Evolutionary conservation across 306 rosid species (phyloP).

Genomic region (Geum urbanum): DNA sequence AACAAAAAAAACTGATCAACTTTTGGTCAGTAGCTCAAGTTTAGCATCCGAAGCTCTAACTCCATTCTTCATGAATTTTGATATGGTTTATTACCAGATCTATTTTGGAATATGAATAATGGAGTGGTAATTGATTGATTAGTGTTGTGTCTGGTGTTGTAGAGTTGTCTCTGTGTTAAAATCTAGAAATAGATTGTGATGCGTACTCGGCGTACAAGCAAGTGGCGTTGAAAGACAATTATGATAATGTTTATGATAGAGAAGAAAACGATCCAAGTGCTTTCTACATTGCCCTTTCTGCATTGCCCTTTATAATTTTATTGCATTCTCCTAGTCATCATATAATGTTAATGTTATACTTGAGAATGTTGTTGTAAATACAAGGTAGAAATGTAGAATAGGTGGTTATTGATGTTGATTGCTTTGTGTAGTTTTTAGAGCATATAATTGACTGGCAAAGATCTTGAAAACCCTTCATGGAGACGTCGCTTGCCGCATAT

Average conservation of each 20-base stretch:
- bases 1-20: too few species aligned
- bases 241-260: slow-evolving; percentile 32
- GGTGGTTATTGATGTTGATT: slow-evolving; percentile 24
- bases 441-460: slow-evolving; percentile 45
- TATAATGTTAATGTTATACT: not conserved
- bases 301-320: not conserved
- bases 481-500: slow-evolving; percentile 57
- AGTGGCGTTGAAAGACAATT: slow-evolving; percentile 39
- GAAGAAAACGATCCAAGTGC: slow-evolving; percentile 52
- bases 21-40: too few species aligned
- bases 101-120: too few species aligned
- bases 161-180: too few species aligned
- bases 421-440: slow-evolving; percentile 27
- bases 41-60: too few species aligned
- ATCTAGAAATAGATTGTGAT: too few species aligned
- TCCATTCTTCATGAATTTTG: too few species aligned
- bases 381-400: slow-evolving; percentile 3
- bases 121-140: too few species aligned
- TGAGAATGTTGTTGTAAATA: too few species aligned
- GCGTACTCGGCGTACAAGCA: slow-evolving; percentile 37
- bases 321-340: not conserved
- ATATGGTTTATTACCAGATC: too few species aligned
- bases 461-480: slow-evolving; percentile 52
- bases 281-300: slow-evolving; percentile 17
- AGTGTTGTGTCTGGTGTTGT: too few species aligned